phyloP scores from a whole-genome alignment of 2,329 filamentous ascomycete genomes.

The Aspergillus quadricinctus region DNA sequence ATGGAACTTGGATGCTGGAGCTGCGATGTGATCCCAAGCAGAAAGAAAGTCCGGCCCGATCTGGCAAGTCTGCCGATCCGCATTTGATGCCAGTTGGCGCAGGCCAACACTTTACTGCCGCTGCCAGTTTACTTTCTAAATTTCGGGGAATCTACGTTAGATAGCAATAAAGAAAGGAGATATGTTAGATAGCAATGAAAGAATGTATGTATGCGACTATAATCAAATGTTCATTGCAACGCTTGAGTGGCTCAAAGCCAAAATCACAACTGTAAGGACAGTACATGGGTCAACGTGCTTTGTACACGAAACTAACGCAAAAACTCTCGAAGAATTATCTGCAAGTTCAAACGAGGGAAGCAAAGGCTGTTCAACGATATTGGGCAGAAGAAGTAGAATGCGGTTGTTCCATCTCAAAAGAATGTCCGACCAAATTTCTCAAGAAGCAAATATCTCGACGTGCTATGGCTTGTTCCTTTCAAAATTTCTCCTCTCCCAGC shows the following conservation, averaged over 20 bases:
- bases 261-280: neutral
- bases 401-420: neutral
- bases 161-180: too few species aligned
- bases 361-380: neutral
- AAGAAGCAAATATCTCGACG: neutral
- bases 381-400: neutral
- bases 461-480: neutral
- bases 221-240: neutral
- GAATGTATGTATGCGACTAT: neutral
- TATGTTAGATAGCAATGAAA: too few species aligned
- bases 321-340: neutral
- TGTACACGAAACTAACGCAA: neutral
- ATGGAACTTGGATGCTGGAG: neutral
- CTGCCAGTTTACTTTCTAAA: neutral
- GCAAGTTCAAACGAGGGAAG: neutral
- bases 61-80: slow-evolving; percentile 5
- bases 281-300: neutral
- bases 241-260: neutral
- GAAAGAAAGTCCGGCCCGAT: neutral
- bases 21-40: neutral
- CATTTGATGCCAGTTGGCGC: neutral
- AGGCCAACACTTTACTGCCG: neutral
- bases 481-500: slow-evolving; percentile 50
- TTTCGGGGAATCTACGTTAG: too few species aligned
- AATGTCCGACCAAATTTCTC: neutral